Evolutionary conservation across 1,139 yeast genomes (phyloP), one percentile per base, ranked within the genome.

Genomic region (Candida dubliniensis): DNA sequence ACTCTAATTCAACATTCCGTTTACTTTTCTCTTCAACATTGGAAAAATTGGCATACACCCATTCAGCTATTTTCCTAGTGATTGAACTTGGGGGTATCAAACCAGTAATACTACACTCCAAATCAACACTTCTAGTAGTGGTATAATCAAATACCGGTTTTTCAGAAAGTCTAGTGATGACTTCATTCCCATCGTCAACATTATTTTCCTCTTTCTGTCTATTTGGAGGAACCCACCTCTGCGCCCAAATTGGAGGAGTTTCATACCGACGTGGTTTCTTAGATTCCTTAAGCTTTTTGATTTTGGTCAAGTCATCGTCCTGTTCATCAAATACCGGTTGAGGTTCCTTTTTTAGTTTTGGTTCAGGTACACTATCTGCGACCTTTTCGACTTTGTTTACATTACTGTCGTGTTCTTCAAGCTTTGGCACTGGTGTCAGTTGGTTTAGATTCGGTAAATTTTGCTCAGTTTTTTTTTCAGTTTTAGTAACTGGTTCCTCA

Each of bases 221-320:
- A 26, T 59, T 61, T 11, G 72, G 67, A 0, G 87, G 84, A 25
- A 72, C 67, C 82, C 86, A 87, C 58, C 80, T 84, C 54, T 77
- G 86, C 0, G 96, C 96, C 96, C 96, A 88, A 8, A 82, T 73
- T 8, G 96, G 96, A 3, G 88, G 88, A 29, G 67, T 70, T 8
- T 64, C 64, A 61, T 87, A 87, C 50, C 88, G 68, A 45, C 66
- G 77, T 1, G 95, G 95, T 58, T 83, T 82, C 8, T 57, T 52
- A 26, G 59, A 46, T 48, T 54, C 46, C 54, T 54, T 48, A 46
- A 60, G 47, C 41, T 50, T 54, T 41, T 52, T 49, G 12, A 63
- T 50, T 41, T 50, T 57, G 7, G 49, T 23, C 12, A 63, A 52
- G 42, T 63, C 67, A 44, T 62, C 66, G 3, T 47, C 49, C 13